Evolutionary conservation across 331 rosid genomes (phyloP).

Genomic region (Saraca asoca): DNA sequence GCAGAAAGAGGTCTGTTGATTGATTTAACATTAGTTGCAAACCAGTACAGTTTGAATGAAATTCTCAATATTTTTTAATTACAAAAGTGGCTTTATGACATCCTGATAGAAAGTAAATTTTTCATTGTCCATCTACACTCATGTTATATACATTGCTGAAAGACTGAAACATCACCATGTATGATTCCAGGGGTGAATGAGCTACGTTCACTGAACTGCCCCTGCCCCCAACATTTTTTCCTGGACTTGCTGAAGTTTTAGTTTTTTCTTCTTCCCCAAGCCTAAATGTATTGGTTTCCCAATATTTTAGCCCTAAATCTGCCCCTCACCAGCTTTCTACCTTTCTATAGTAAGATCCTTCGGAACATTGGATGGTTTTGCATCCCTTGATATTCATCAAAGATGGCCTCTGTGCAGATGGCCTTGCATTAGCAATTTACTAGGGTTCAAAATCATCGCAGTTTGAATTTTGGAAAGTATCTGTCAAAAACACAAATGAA

Average conservation of each 20-base stretch:
- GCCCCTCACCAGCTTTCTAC: no score
- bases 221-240: neutral
- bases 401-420: neutral
- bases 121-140: no score
- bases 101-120: no score
- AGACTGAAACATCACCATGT: no score
- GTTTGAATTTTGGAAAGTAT: conserved; percentile 4
- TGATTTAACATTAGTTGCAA: conserved; percentile 10
- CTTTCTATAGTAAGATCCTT: conserved; percentile 1
- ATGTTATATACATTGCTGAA: no score
- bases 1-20: conserved; percentile 71
- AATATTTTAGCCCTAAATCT: neutral
- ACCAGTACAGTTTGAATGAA: no score
- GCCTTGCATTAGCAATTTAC: neutral
- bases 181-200: neutral
- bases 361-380: conserved; percentile 10
- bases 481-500: neutral
- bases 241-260: neutral
- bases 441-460: conserved; percentile 23
- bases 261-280: neutral
- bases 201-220: neutral
- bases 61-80: no score
- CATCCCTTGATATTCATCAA: conserved; percentile 8
- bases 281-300: conserved; percentile 2
- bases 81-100: no score